Conservation (phyloP, 1,284 basidiomycete genomes). For the Sutorius eximius region DNA sequence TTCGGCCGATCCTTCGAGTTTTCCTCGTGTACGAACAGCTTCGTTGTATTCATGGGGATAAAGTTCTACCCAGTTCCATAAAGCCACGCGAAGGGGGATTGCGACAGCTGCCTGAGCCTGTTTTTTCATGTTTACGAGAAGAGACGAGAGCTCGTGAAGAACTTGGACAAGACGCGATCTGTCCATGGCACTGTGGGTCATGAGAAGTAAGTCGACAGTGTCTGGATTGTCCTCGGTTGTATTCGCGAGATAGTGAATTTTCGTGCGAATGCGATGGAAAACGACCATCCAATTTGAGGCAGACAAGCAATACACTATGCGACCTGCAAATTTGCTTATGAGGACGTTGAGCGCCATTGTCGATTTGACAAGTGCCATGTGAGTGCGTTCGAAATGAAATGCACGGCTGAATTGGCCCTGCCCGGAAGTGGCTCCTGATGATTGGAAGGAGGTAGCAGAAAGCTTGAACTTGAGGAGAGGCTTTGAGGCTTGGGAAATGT, state of each 20-base stretch:
- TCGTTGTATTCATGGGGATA: slow-evolving; percentile 83
- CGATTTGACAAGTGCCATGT: slow-evolving; percentile 60
- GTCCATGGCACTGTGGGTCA: slow-evolving; percentile 73
- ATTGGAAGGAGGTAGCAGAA: slow-evolving; percentile 38
- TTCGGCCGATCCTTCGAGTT: slow-evolving; percentile 79
- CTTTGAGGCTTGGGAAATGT: slow-evolving; percentile 33
- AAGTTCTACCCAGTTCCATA: slow-evolving; percentile 92
- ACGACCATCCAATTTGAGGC: slow-evolving; percentile 89
- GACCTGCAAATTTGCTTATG: slow-evolving; percentile 69
- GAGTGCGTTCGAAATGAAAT: slow-evolving; percentile 65
- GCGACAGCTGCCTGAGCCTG: slow-evolving; percentile 76
- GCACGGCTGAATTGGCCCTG: slow-evolving; percentile 36
- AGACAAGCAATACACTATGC: slow-evolving; percentile 86
- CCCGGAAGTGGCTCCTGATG: slow-evolving; percentile 23
- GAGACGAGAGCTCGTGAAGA: slow-evolving; percentile 77
- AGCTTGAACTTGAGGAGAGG: slow-evolving; percentile 32
- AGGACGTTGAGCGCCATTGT: slow-evolving; percentile 57
- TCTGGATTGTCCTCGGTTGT: slow-evolving; percentile 58
- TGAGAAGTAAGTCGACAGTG: slow-evolving; percentile 71
- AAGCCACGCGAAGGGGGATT: slow-evolving; percentile 71
- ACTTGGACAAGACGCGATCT: slow-evolving; percentile 62
- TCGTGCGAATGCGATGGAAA: slow-evolving; percentile 68
- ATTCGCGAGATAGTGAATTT: slow-evolving; percentile 66
- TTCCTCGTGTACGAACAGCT: slow-evolving; percentile 60
- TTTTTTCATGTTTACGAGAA: slow-evolving; percentile 82